phyloP scores from a whole-genome alignment of 2,329 filamentous ascomycete genomes.

The Nemania bipapillata region DNA sequence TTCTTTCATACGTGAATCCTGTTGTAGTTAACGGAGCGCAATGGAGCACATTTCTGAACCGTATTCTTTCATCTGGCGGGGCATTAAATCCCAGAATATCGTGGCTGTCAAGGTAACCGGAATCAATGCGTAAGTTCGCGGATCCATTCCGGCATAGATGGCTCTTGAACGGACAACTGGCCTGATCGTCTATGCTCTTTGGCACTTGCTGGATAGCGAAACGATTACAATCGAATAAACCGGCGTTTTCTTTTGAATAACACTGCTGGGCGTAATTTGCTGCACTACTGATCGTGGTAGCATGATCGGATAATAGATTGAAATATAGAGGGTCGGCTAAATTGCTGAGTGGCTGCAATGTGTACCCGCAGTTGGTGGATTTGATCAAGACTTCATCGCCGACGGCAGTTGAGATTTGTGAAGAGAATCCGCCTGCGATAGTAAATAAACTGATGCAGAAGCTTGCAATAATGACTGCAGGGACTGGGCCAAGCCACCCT shows the following conservation, averaged over 20 bases:
- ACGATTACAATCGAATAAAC: conserved; percentile 2
- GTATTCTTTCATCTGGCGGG: background rate
- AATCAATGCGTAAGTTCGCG: background rate
- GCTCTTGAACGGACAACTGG: background rate
- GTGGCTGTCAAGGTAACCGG: background rate
- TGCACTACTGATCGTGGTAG: conserved; percentile 8
- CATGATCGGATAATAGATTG: background rate
- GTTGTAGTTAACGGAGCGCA: conserved; percentile 1
- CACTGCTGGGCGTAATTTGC: conserved; percentile 38
- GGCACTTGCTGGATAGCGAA: conserved; percentile 3
- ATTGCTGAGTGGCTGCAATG: background rate
- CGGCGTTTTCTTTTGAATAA: conserved; percentile 11
- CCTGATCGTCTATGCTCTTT: background rate
- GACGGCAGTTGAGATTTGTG: conserved; percentile 3
- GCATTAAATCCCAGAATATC: background rate
- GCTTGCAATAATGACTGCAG: background rate
- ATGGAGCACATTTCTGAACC: conserved; percentile 8
- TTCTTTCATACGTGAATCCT: background rate
- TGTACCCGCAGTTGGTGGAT: conserved; percentile 11
- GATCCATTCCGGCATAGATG: background rate
- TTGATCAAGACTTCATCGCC: conserved; percentile 13
- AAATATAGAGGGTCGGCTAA: background rate
- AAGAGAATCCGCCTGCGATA: conserved; percentile 15
- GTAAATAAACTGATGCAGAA: background rate
- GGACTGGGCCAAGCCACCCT: background rate